Evolutionary conservation across 2,329 filamentous ascomycete species (phyloP).

Genomic region (Penicillium griseofulvum): DNA sequence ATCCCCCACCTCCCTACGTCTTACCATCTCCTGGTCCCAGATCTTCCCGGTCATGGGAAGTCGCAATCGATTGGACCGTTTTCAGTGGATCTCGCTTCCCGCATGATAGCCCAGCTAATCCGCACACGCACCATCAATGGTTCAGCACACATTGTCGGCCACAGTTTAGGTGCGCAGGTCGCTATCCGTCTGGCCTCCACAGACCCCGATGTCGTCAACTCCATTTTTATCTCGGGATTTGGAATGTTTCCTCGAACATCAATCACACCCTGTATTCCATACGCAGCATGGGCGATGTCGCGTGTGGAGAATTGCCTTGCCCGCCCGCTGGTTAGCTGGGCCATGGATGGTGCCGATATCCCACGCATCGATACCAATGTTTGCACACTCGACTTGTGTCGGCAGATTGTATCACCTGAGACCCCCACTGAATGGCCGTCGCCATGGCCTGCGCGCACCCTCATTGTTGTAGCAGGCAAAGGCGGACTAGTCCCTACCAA

Average conservation of each 20-base stretch:
- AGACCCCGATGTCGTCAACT: conserved; percentile 3
- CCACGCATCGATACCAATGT: conserved; percentile 1
- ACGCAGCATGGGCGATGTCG: conserved; percentile 4
- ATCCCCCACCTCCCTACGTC: conserved; percentile 7
- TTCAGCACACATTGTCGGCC: conserved; percentile 13
- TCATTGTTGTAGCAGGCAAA: conserved; percentile 10
- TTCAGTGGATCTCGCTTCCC: conserved; percentile 2
- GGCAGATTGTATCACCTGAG: neutral
- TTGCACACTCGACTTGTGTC: conserved; percentile 7
- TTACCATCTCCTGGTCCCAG: conserved; percentile 17
- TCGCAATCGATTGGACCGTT: conserved; percentile 10
- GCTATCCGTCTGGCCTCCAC: conserved; percentile 8
- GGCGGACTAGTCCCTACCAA: conserved; percentile 6
- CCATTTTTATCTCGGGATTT: conserved; percentile 10
- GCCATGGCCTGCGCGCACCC: conserved; percentile 10
- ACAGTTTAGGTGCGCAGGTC: conserved; percentile 18
- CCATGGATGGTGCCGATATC: conserved; percentile 11
- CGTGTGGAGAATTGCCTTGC: conserved; percentile 7
- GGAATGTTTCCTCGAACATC: conserved; percentile 2
- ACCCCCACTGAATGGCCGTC: neutral
- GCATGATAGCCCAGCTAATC: conserved; percentile 6
- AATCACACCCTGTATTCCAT: conserved; percentile 6
- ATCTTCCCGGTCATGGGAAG: conserved; percentile 17
- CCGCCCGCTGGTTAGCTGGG: conserved; percentile 4
- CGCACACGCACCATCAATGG: neutral